Evolutionary conservation across 2,329 filamentous ascomycete species (phyloP).

Genomic region (Cercospora brassicicola): DNA sequence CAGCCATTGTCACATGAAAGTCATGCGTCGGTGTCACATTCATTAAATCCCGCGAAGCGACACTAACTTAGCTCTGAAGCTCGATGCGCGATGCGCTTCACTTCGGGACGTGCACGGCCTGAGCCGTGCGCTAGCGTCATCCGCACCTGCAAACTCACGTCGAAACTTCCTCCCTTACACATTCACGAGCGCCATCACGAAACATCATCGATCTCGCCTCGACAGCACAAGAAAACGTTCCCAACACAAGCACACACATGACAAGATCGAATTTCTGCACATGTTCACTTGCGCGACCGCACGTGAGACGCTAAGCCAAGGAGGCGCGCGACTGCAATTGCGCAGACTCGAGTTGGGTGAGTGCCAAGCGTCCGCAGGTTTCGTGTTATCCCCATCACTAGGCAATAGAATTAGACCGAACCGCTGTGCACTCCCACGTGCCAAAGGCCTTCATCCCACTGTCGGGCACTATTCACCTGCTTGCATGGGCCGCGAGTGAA

Average conservation of each 20-base stretch:
- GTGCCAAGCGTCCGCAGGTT: neutral
- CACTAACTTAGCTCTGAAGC: conserved; percentile 1
- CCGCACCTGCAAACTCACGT: conserved; percentile 10
- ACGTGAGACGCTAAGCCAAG: conserved; percentile 4
- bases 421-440: neutral
- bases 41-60: neutral
- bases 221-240: neutral
- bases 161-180: conserved; percentile 8
- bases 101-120: conserved; percentile 2
- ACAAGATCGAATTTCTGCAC: neutral
- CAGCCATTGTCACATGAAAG: neutral
- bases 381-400: neutral
- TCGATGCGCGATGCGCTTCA: conserved; percentile 1
- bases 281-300: conserved; percentile 3
- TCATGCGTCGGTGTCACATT: conserved; percentile 10
- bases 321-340: neutral
- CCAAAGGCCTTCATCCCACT: neutral
- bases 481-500: neutral
- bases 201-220: neutral
- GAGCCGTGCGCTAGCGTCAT: conserved; percentile 8
- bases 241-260: neutral
- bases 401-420: neutral
- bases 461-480: neutral
- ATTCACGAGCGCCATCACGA: neutral
- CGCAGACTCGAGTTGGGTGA: conserved; percentile 3